Conservation (phyloP, 2,329 filamentous ascomycete species). For the Colletotrichum falcatum region DNA sequence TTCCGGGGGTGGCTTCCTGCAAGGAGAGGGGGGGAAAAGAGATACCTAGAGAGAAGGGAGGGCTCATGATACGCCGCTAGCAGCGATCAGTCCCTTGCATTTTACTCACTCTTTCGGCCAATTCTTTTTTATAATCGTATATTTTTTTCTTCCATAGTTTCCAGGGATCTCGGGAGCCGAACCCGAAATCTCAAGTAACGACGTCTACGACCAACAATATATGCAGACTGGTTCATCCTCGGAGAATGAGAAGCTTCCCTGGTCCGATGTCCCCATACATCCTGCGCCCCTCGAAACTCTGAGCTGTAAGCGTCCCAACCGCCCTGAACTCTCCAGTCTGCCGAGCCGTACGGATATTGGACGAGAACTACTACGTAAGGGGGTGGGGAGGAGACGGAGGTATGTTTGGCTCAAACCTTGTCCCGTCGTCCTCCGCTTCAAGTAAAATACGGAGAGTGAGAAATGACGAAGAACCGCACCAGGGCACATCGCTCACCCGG, state of each 20-base stretch:
- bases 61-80: conserved; percentile 32
- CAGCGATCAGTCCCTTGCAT: conserved; percentile 25
- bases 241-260: neutral
- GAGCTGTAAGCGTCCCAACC: conserved; percentile 12
- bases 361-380: neutral
- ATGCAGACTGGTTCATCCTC: conserved; percentile 17
- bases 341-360: neutral
- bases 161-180: conserved; percentile 26
- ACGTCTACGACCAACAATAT: conserved; percentile 16
- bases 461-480: neutral
- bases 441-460: neutral
- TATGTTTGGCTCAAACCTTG: neutral
- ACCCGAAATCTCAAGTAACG: conserved; percentile 21
- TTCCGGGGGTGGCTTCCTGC: neutral
- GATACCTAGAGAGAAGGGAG: neutral
- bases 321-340: conserved; percentile 9
- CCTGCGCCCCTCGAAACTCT: neutral
- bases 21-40: neutral
- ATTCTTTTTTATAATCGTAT: neutral
- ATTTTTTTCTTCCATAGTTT: conserved; percentile 12
- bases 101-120: conserved; percentile 20
- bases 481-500: conserved; percentile 5
- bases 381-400: no score
- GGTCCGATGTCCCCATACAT: neutral
- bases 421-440: neutral